Conservation (phyloP, 2,329 filamentous ascomycete genomes). For the Colletotrichum limetticola region DNA sequence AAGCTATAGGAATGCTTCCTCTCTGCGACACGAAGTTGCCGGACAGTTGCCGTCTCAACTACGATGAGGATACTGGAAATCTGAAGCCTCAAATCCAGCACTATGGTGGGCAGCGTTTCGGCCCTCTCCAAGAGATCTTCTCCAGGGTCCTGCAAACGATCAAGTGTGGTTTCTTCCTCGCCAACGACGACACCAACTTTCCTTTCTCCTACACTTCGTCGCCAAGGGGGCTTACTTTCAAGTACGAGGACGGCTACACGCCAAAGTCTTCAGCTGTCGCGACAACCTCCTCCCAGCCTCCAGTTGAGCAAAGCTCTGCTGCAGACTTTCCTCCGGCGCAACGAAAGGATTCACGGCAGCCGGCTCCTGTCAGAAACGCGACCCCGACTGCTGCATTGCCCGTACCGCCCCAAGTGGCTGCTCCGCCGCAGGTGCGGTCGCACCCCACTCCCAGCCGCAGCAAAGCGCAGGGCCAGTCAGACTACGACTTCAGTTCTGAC, state of each 20-base stretch:
- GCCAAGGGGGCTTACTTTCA: conserved; percentile 24
- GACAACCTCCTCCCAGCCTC: not conserved
- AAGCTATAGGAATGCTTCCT: conserved; percentile 56
- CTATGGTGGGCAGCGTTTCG: conserved; percentile 26
- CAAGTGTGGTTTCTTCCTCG: conserved; percentile 59
- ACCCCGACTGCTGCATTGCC: not conserved
- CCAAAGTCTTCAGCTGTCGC: not conserved
- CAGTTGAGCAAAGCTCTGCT: not conserved
- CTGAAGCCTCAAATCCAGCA: conserved; percentile 54
- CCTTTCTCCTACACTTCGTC: conserved; percentile 26
- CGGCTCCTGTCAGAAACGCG: not conserved
- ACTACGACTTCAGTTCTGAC: conserved; percentile 41
- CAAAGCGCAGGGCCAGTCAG: conserved; percentile 17
- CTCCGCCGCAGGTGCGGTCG: conserved; percentile 4
- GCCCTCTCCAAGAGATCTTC: conserved; percentile 36
- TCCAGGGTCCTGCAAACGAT: conserved; percentile 61
- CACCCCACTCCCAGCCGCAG: conserved; percentile 20
- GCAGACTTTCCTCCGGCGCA: not conserved
- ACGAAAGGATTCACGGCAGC: not conserved
- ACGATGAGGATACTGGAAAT: conserved; percentile 43
- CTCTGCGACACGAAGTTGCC: conserved; percentile 52
- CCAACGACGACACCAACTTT: conserved; percentile 45
- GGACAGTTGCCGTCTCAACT: conserved; percentile 52
- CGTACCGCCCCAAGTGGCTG: not conserved
- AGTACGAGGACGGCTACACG: conserved; percentile 22